Evolutionary conservation across 345 rosid species (phyloP), one percentile per base, ranked within the genome.

Genomic region (Viola odorata): DNA sequence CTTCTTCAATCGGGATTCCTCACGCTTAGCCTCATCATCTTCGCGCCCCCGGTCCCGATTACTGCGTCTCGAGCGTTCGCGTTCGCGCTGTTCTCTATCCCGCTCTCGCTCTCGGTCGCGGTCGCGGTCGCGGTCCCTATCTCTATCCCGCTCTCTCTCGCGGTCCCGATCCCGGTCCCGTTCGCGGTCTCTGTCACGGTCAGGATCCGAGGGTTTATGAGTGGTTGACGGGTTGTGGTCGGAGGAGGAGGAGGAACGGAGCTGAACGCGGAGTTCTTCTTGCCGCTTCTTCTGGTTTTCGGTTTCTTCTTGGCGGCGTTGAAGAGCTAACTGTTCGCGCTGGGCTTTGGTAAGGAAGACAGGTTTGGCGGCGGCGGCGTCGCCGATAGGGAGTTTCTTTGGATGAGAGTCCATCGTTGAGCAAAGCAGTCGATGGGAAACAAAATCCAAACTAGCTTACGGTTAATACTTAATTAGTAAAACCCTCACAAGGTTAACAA

Each of bases 251-350:
- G 69, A 58, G 41, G 68, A 17, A 42, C 52, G 47, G 38, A 45
- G 13, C 13, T 66, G 71, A 12, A 68, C 12, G 60, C 56, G 71
- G 5, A 71, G 58, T 13, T 49, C 68, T 9, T 72, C 58, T 16
- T 62, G 61, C 8, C 52, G 71, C 37, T 66, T 64, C 59, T 72
- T 66, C 51, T 62, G 76, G 7, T 41, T 60, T 36, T 75, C 78
- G 66, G 80, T 65, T 66, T 81, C 77, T 16, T 83, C 85, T 58
- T 86, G 88, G 61, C 96, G 97, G 78, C 95, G 91, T 47, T 90
- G 74, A 41, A 90, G 89, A 64, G 97, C 97, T 11, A 94, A 67
- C 3, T 68, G 60, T 36, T 73, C 71, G n/a, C 76, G 67, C 49
- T 72, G 63, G 17, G 60, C 71, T 66, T 72, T 72, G 53, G 76